Conservation (phyloP, 192 early-diverging fungal species). For the Anaeromyces robustus region DNA sequence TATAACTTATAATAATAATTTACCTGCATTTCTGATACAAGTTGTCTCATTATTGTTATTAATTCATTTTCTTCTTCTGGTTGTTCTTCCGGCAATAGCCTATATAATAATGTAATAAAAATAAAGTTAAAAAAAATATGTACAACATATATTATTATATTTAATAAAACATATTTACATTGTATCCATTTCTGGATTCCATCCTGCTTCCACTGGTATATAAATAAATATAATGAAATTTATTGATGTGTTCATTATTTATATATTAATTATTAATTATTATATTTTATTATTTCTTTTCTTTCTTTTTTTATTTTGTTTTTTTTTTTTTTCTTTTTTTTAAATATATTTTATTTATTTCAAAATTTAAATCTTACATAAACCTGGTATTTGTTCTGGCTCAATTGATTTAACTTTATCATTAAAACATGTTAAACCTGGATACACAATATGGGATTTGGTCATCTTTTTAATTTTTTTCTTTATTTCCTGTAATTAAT, state of each 20-base stretch:
- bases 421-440: slow-evolving; percentile 59
- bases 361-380: too few species aligned
- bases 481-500: slow-evolving; percentile 45
- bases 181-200: slow-evolving; percentile 77
- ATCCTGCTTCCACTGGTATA: slow-evolving; percentile 66
- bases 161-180: neutral
- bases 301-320: too few species aligned
- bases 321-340: too few species aligned
- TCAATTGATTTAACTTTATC: slow-evolving; percentile 33
- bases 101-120: neutral
- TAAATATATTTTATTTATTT: too few species aligned
- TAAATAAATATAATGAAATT: neutral
- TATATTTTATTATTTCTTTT: too few species aligned
- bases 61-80: slow-evolving; percentile 30
- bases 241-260: too few species aligned
- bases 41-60: slow-evolving; percentile 48
- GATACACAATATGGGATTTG: slow-evolving; percentile 58
- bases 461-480: slow-evolving; percentile 67
- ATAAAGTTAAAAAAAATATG: too few species aligned
- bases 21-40: slow-evolving; percentile 56
- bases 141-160: too few species aligned
- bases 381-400: slow-evolving; percentile 73
- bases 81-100: slow-evolving; percentile 1
- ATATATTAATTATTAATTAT: too few species aligned
- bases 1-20: neutral